Evolutionary conservation across 2,329 filamentous ascomycete species (phyloP).

Genomic region (Chaetoscypha palmicola): DNA sequence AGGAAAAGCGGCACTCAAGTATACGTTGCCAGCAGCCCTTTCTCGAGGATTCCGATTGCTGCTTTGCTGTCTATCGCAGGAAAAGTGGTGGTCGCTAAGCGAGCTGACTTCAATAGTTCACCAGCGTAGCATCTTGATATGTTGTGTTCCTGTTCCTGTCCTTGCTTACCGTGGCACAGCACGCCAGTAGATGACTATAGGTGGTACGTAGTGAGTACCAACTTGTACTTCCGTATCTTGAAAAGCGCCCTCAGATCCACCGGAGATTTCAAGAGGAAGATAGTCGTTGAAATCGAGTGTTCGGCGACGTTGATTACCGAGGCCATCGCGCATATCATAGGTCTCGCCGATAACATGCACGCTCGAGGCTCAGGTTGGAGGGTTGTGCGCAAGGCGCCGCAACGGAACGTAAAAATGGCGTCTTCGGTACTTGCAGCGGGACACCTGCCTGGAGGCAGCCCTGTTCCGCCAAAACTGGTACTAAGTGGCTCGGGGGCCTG

Average conservation of each 20-base stretch:
- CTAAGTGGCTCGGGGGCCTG: no score
- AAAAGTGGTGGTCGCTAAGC: neutral
- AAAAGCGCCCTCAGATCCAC: slow-evolving; percentile 2
- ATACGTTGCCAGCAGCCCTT: no score
- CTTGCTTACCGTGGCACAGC: slow-evolving; percentile 3
- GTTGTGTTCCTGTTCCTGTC: slow-evolving; percentile 4
- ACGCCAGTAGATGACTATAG: neutral
- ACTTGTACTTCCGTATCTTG: neutral
- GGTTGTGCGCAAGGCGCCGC: neutral
- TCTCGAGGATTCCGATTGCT: no score
- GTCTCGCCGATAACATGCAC: neutral
- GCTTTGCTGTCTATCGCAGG: neutral
- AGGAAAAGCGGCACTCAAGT: no score
- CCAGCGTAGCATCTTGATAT: slow-evolving; percentile 1
- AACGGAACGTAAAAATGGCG: slow-evolving; percentile 7
- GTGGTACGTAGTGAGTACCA: neutral
- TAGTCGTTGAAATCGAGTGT: neutral
- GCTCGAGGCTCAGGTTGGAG: neutral
- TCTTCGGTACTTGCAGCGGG: slow-evolving; percentile 7
- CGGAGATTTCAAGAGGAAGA: neutral
- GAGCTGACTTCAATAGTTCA: slow-evolving; percentile 1
- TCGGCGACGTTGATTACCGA: neutral
- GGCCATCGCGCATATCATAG: neutral
- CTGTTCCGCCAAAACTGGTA: no score
- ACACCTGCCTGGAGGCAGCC: slow-evolving; percentile 3